Base-by-base conservation (phyloP, 1,139 yeast genomes). In the Pichia norvegensis region DNA sequence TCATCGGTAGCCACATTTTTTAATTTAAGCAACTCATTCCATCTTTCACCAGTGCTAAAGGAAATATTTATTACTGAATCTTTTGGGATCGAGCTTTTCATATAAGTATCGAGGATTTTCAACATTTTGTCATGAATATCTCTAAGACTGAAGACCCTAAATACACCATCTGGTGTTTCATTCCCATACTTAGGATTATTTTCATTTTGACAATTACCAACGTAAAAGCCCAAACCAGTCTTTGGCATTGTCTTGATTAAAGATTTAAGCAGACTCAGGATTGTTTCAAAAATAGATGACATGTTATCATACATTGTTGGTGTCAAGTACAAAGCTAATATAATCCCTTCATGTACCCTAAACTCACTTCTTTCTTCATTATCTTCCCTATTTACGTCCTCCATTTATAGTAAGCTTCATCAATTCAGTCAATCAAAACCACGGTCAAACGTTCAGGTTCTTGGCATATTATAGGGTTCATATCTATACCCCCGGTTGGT, bases 211-310 rank as follows among this genome's bases (percentile, higher is more conserved):
- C 79, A 69, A 55, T 81, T 77, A 62, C 77, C 78, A 23, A 83
- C 60, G 55, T 78, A 81, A 41, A 83, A 72, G 0, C 88, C 90
- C 33, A 82, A 66, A 0, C 87, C 88, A 0, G 87, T 78, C 47
- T 69, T 70, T 2, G 85, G 83, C 46, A 75, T 61, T 0, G 81
- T 71, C 37, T 79, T 77, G 1, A 79, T 73, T 49, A 81, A 64
- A 39, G 77, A 81, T 5, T 77, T 67, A 68, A 81, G 73, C 42
- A 83, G 64, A 10, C 73, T 77, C 48, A 72, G 67, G 23, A 82
- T 63, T n/a, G 81, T 69, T 16, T 68, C 67, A 29, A 83, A 60
- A 14, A 83, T 77, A 47, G 73, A 76, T 27, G 67, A 56, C n/a
- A 82, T 56, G 50, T 75, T 78, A 14, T 52, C 45, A 41, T 73